Evolutionary conservation across 1,284 basidiomycete genomes (phyloP).

Genomic region (Leccinum fuscescens): DNA sequence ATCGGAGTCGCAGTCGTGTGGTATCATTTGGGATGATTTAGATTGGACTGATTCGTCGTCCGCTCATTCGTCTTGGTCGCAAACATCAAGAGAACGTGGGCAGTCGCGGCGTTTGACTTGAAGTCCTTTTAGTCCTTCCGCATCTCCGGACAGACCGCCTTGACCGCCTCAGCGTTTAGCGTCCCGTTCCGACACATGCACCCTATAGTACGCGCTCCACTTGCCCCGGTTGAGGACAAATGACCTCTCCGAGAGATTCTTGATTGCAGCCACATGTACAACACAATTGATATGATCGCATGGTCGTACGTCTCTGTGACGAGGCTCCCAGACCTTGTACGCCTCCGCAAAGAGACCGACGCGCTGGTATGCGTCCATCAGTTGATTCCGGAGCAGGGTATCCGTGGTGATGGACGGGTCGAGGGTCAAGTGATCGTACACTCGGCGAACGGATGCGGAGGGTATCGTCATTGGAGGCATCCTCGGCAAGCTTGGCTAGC

Average conservation of each 20-base stretch:
- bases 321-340: slow-evolving; percentile 78
- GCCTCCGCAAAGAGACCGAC: slow-evolving; percentile 70
- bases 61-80: slow-evolving; percentile 44
- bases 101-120: slow-evolving; percentile 47
- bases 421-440: slow-evolving; percentile 37
- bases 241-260: slow-evolving; percentile 47
- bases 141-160: slow-evolving; percentile 71
- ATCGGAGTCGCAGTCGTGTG: too few species aligned
- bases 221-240: slow-evolving; percentile 61
- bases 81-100: slow-evolving; percentile 54
- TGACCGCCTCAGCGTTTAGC: slow-evolving; percentile 63
- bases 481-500: slow-evolving; percentile 38
- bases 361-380: slow-evolving; percentile 89
- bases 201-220: slow-evolving; percentile 80
- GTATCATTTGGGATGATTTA: too few species aligned
- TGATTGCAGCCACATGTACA: slow-evolving; percentile 49
- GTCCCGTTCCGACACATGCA: slow-evolving; percentile 72
- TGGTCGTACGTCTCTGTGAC: slow-evolving; percentile 57
- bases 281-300: slow-evolving; percentile 62
- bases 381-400: slow-evolving; percentile 73
- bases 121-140: slow-evolving; percentile 40
- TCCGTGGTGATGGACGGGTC: slow-evolving; percentile 78
- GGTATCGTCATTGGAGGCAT: slow-evolving; percentile 26
- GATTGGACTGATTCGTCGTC: background rate
- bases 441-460: slow-evolving; percentile 54